Percentiles rank a stretch among this genome's conserved stretches.
phyloP scores from a whole-genome alignment of 75 land plant species.

The Isoetes taiwanensis region DNA sequence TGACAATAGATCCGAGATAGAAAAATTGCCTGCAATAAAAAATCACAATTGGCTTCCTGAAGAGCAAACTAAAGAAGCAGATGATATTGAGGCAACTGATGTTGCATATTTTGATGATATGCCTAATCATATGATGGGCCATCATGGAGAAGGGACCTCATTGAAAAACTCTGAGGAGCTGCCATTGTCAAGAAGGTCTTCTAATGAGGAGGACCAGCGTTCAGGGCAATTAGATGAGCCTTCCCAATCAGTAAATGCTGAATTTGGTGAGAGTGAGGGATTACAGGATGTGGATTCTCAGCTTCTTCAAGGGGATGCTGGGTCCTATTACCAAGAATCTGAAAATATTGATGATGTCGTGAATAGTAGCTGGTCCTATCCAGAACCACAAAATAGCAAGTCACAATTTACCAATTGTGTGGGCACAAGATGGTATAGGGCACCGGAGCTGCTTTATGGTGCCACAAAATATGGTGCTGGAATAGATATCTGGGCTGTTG shows the following conservation, averaged over 20 bases:
- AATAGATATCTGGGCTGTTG: slow-evolving; percentile 87
- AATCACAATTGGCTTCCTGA: too few relatives aligned
- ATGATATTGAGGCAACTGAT: too few relatives aligned
- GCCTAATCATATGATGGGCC: too few relatives aligned
- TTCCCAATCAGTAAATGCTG: neutral
- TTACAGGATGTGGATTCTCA: slow-evolving; percentile 9
- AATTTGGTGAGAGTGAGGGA: slow-evolving; percentile 4
- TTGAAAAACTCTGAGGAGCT: neutral
- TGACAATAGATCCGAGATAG: too few relatives aligned
- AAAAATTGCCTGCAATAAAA: too few relatives aligned
- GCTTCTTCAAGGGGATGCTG: slow-evolving; percentile 14
- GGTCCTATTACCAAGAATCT: slow-evolving; percentile 2
- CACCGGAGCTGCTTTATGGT: slow-evolving; percentile 89
- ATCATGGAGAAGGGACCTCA: neutral
- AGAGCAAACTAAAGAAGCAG: too few relatives aligned
- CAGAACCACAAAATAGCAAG: too few relatives aligned
- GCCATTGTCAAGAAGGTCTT: too few relatives aligned
- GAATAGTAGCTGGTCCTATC: too few relatives aligned
- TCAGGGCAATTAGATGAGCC: too few relatives aligned
- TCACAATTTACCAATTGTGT: slow-evolving; percentile 64
- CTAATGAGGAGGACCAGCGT: too few relatives aligned
- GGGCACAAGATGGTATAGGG: slow-evolving; percentile 86
- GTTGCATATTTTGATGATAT: too few relatives aligned
- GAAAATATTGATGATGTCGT: slow-evolving; percentile 10
- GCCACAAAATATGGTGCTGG: slow-evolving; percentile 54